Evolutionary conservation across 495 filamentous ascomycete genomes (phyloP).

Genomic region (Hyphodiscus hymeniophilus): DNA sequence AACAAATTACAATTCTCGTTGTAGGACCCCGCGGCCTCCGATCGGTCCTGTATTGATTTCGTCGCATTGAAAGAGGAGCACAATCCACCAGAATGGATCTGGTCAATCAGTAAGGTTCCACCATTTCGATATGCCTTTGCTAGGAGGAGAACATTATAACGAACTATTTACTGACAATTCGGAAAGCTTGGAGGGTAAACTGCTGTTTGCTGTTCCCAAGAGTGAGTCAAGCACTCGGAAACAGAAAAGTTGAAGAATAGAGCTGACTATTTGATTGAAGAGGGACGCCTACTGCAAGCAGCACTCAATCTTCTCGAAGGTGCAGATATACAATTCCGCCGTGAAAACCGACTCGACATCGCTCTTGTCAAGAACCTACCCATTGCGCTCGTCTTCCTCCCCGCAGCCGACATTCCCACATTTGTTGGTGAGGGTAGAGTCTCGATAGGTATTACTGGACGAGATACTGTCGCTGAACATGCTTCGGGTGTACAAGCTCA

Average conservation of each 20-base stretch:
- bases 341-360: conserved; percentile 90
- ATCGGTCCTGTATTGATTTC: neutral
- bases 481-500: conserved; percentile 58
- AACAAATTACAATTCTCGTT: neutral
- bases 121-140: conserved; percentile 6
- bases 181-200: conserved; percentile 75
- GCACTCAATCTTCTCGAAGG: conserved; percentile 83
- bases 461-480: conserved; percentile 88
- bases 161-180: conserved; percentile 27
- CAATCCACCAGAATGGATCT: conserved; percentile 55
- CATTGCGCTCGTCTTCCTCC: conserved; percentile 94
- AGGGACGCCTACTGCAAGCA: conserved; percentile 84
- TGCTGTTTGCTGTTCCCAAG: conserved; percentile 95
- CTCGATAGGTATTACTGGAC: conserved; percentile 88
- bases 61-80: neutral
- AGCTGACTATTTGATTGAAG: conserved; percentile 33
- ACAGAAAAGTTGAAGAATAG: neutral
- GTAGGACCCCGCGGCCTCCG: conserved; percentile 13
- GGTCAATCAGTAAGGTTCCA: conserved; percentile 65
- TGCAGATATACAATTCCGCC: conserved; percentile 90
- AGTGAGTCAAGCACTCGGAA: conserved; percentile 39
- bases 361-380: conserved; percentile 92
- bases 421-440: conserved; percentile 94
- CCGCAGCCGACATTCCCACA: conserved; percentile 91
- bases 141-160: conserved; percentile 4